phyloP scores from a whole-genome alignment of 2,329 filamentous ascomycete species.

The Arthrinium phaeospermum region DNA sequence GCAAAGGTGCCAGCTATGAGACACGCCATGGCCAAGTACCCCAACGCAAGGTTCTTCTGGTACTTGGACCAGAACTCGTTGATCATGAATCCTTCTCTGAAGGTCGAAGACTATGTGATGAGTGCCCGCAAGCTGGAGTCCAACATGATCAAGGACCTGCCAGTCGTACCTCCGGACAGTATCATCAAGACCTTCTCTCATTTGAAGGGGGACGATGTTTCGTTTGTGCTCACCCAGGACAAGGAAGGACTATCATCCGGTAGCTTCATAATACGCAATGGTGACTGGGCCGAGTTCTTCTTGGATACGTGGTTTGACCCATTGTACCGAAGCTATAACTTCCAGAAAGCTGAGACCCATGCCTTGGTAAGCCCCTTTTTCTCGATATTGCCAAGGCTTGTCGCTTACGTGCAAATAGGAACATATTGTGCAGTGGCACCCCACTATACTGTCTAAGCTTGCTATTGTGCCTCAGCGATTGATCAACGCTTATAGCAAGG shows the following conservation, averaged over 20 bases:
- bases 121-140: slow-evolving; percentile 69
- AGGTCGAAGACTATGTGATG: slow-evolving; percentile 75
- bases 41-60: slow-evolving; percentile 83
- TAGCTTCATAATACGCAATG: slow-evolving; percentile 81
- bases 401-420: slow-evolving; percentile 56
- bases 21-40: slow-evolving; percentile 83
- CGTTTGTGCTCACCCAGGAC: slow-evolving; percentile 86
- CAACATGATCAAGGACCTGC: slow-evolving; percentile 82
- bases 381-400: background rate
- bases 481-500: slow-evolving; percentile 77
- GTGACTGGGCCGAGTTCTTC: slow-evolving; percentile 92
- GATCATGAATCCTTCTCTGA: slow-evolving; percentile 81
- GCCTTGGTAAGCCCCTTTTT: slow-evolving; percentile 70
- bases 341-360: slow-evolving; percentile 92
- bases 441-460: slow-evolving; percentile 88
- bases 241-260: slow-evolving; percentile 75
- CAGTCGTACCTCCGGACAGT: slow-evolving; percentile 92
- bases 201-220: slow-evolving; percentile 77
- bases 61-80: slow-evolving; percentile 83
- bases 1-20: slow-evolving; percentile 83
- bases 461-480: slow-evolving; percentile 86
- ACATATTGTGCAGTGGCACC: slow-evolving; percentile 94
- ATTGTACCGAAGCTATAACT: slow-evolving; percentile 91
- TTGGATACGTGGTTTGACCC: slow-evolving; percentile 97
- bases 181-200: slow-evolving; percentile 94